Base-by-base conservation (phyloP, 176 grass and related monocot genomes). In the Phragmites australis region DNA sequence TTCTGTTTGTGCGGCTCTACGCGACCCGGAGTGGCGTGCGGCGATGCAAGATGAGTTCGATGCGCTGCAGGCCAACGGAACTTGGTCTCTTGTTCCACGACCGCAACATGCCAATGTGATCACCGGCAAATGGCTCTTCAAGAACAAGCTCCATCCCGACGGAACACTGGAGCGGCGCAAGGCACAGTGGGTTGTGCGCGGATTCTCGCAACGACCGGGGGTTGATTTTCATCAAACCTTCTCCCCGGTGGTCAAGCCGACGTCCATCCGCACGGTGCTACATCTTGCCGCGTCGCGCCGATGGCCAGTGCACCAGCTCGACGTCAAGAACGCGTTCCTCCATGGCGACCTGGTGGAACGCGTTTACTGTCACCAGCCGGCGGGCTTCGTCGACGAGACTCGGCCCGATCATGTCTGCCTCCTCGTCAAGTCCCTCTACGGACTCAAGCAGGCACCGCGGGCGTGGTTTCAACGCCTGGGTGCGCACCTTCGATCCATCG, bases 281-380 rank as follows among this genome's bases (percentile, higher is more conserved):
- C 17, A 49, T 7, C 0, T 44, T 1, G 11, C n/a, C 2, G 0
- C 66, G 0, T 18, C 31, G 1, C 39, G 14, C 0, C 0, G 15
- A 15, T 70, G 72, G 82, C 27, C 45, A 0, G 30, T 84, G 0
- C 6, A 19, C 2, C 56, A 83, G 16, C 70, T 83, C 37, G 40
- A 76, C 26, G 31, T 76, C 9, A 18, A 21, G 0, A 84, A 76
- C 42, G 59, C 58, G 0, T 84, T 84, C 11, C 21, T 84, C 0
- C 65, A 81, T 13, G 54, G 32, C 1, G 9, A n/a, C 1, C 21
- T 81, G 0, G 13, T 3, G 1, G 75, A 78, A 46, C 0, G 8
- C 1, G 67, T 80, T 0, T 81, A 15, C 14, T 70, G 70, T 3
- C 1, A 16, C 0, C 83, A 86, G n/a, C 63, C 83, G 0, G 9